Base-by-base conservation (phyloP, 768 basidiomycete species). In the Podaxis sp. region DNA sequence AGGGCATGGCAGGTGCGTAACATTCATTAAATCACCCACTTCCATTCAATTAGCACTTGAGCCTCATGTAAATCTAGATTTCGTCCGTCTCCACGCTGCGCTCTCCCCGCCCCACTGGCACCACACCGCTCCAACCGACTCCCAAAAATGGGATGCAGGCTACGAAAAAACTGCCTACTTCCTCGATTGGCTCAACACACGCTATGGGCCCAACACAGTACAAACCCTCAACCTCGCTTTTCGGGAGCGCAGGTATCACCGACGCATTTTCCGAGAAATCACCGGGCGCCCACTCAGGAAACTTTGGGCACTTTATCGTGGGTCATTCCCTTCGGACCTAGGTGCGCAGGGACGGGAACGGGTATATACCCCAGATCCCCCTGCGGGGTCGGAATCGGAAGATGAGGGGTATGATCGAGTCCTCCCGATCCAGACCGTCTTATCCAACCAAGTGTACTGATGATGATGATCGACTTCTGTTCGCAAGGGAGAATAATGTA, bases 101-200 rank as follows among this genome's bases (percentile, higher is more conserved):
- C 76, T 85, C 27, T 75, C 70, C 0, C 88, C 91, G 1, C 90
- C 89, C 5, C 90, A 92, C 66, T 92, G 91, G 91, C 76, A 72
- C 50, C 76, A 74, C 11, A 46, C 58, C n/a, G 50, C 27, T 32
- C 69, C 70, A 2, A 74, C 70, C 62, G 78, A 75, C 5, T 78
- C 40, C 18, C 9, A 78, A 46, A 72, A 69, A 32, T 92, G 91
- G 91, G 90, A 93, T 62, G 84, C 79, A 18, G 91, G 91, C 13
- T 93, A 92, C 70, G 82, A 84, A 42, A 79, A 76, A 27, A 93
- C 90, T 1, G 90, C 80, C 1, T 91, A 82, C 70, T 91, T 93
- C 67, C 81, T 91, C 56, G 81, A 83, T 55, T 91, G 89, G 88
- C 69, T 81, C 61, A 84, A 89, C 68, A 72, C 68, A 23, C 75